Evolutionary conservation across 108 stramenopile genomes (phyloP).

Genomic region (Mediolabrus comicus): DNA sequence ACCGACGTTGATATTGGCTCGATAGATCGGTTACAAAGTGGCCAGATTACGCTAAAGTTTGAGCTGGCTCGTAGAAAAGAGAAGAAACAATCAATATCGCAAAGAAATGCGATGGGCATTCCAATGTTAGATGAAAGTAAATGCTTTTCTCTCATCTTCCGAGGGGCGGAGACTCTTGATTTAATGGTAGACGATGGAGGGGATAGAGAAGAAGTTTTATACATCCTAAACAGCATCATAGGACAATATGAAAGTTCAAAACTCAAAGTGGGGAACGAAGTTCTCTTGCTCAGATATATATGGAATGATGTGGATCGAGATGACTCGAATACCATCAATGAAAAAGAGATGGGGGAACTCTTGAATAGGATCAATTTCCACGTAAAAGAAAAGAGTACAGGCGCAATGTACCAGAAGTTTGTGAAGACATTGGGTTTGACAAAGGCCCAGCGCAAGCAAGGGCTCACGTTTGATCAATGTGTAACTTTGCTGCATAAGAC

Average conservation of each 20-base stretch:
- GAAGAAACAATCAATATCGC: slow-evolving; percentile 36
- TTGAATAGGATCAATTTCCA: slow-evolving; percentile 50
- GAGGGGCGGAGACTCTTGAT: slow-evolving; percentile 80
- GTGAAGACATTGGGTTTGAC: slow-evolving; percentile 67
- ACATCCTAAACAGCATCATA: slow-evolving; percentile 62
- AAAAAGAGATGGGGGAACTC: slow-evolving; percentile 50
- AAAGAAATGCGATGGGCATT: slow-evolving; percentile 18
- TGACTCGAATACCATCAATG: slow-evolving; percentile 60
- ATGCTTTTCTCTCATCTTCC: slow-evolving; percentile 78
- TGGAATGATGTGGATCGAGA: slow-evolving; percentile 48
- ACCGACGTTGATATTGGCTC: slow-evolving; percentile 72
- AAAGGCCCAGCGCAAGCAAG: slow-evolving; percentile 49
- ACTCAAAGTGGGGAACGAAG: slow-evolving; percentile 71
- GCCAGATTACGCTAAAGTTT: slow-evolving; percentile 63
- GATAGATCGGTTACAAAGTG: slow-evolving; percentile 82
- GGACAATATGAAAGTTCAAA: slow-evolving; percentile 62
- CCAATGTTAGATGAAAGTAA: slow-evolving; percentile 55
- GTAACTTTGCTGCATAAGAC: slow-evolving; percentile 81
- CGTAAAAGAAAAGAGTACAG: slow-evolving; percentile 37
- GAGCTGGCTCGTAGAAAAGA: slow-evolving; percentile 51
- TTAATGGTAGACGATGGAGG: slow-evolving; percentile 56
- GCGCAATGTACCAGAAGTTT: slow-evolving; percentile 63
- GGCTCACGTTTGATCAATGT: slow-evolving; percentile 82
- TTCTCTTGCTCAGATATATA: slow-evolving; percentile 42
- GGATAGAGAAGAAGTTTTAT: slow-evolving; percentile 65